Evolutionary conservation across 2,329 filamentous ascomycete species (phyloP).

Genomic region (Microdochium bolleyi): DNA sequence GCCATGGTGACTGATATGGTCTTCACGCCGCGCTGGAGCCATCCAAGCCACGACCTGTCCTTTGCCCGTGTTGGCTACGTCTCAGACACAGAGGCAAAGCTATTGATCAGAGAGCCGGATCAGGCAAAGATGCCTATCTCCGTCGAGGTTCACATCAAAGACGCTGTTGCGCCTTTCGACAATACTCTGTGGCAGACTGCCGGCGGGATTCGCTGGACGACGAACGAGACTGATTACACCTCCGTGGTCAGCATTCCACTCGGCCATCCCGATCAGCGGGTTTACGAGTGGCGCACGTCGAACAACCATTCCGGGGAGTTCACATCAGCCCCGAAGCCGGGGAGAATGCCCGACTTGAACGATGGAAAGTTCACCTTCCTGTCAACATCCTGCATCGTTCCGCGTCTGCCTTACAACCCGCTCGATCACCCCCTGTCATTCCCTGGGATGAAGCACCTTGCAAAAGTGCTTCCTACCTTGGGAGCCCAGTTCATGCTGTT

Average conservation of each 20-base stretch:
- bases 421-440: conserved; percentile 77
- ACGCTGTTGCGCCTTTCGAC: conserved; percentile 42
- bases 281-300: conserved; percentile 78
- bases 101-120: conserved; percentile 81
- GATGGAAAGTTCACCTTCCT: conserved; percentile 79
- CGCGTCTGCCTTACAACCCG: conserved; percentile 81
- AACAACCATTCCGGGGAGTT: conserved; percentile 84
- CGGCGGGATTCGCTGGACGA: conserved; percentile 57
- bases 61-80: conserved; percentile 86
- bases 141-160: conserved; percentile 55
- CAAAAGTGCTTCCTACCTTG: conserved; percentile 62
- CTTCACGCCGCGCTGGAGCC: conserved; percentile 61
- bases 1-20: conserved; percentile 69
- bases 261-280: conserved; percentile 57
- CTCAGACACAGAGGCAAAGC: conserved; percentile 68
- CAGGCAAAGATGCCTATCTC: conserved; percentile 65
- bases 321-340: conserved; percentile 63
- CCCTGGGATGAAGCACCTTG: conserved; percentile 70
- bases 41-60: conserved; percentile 67
- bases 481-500: conserved; percentile 75
- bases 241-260: conserved; percentile 58
- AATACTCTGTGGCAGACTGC: conserved; percentile 57
- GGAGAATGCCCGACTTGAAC: conserved; percentile 49
- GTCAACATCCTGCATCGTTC: conserved; percentile 87
- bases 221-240: conserved; percentile 78